phyloP scores from a whole-genome alignment of 768 basidiomycete genomes.

The Pleurotus sapidus region DNA sequence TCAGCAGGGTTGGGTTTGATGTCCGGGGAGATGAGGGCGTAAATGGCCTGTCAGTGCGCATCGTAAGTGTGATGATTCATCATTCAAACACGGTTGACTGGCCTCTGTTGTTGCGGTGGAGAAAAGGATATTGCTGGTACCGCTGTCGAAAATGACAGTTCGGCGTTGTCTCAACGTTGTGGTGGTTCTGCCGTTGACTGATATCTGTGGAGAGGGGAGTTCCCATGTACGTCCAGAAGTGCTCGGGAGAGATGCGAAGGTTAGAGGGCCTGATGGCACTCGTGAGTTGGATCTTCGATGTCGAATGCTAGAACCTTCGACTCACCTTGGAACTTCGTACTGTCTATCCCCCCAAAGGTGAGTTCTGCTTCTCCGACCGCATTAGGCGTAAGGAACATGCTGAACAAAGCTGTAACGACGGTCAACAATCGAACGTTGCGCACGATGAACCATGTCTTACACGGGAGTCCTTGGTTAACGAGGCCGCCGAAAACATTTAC shows the following conservation, averaged over 20 bases:
- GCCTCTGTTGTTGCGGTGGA: slow-evolving; percentile 47
- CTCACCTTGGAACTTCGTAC: slow-evolving; percentile 46
- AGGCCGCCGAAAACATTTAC: slow-evolving; percentile 50
- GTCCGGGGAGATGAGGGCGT: slow-evolving; percentile 55
- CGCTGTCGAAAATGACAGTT: slow-evolving; percentile 54
- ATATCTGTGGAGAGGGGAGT: slow-evolving; percentile 41
- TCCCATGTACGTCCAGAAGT: slow-evolving; percentile 39
- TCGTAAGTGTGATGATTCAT: slow-evolving; percentile 5
- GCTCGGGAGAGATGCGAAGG: slow-evolving; percentile 38
- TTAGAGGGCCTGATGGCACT: slow-evolving; percentile 32
- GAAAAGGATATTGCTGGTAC: slow-evolving; percentile 55
- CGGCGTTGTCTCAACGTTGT: slow-evolving; percentile 35
- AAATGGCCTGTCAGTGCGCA: slow-evolving; percentile 40
- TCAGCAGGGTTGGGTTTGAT: slow-evolving; percentile 50
- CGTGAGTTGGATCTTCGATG: slow-evolving; percentile 3
- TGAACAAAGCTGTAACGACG: slow-evolving; percentile 39
- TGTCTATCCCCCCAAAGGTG: slow-evolving; percentile 52
- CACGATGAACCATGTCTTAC: slow-evolving; percentile 24
- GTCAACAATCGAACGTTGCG: no score
- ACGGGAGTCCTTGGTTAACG: slow-evolving; percentile 44
- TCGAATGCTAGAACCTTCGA: slow-evolving; percentile 3
- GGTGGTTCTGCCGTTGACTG: slow-evolving; percentile 52
- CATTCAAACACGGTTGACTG: slow-evolving; percentile 7
- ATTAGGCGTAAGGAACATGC: slow-evolving; percentile 46
- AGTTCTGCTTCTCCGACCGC: slow-evolving; percentile 48